Evolutionary conservation across 768 basidiomycete genomes (phyloP).

Genomic region (Boletus sp.): DNA sequence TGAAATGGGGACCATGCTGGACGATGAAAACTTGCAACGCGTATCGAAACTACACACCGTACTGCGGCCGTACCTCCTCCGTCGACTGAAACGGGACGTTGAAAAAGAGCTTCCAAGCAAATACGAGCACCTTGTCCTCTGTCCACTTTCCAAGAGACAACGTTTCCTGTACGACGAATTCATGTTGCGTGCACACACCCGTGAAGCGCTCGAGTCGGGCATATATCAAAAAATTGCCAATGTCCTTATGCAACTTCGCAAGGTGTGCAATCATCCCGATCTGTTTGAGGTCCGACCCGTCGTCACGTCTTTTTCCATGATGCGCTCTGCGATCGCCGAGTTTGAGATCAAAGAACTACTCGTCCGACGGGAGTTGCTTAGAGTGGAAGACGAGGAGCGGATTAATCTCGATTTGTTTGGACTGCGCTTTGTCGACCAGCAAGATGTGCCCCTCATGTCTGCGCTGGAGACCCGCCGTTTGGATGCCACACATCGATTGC

Average conservation of each 20-base stretch:
- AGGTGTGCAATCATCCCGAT: conserved; percentile 94
- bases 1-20: conserved; percentile 71
- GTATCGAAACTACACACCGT: conserved; percentile 89
- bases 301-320: conserved; percentile 72
- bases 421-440: conserved; percentile 55
- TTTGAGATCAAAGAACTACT: conserved; percentile 87
- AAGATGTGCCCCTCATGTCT: conserved; percentile 51
- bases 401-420: conserved; percentile 64
- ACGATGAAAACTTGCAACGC: conserved; percentile 82
- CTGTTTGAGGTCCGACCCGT: conserved; percentile 87
- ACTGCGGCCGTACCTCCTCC: conserved; percentile 91
- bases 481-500: conserved; percentile 56
- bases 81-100: conserved; percentile 96
- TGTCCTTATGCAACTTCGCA: conserved; percentile 95
- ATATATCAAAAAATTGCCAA: conserved; percentile 89
- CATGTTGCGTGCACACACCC: conserved; percentile 84
- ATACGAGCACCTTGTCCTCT: conserved; percentile 85
- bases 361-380: conserved; percentile 68
- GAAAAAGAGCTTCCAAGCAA: conserved; percentile 95
- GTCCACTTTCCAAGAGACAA: conserved; percentile 86
- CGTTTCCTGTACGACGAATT: conserved; percentile 97
- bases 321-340: conserved; percentile 71
- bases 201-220: conserved; percentile 78
- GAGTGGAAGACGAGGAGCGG: conserved; percentile 47
- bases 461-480: conserved; percentile 53